Base-by-base conservation (phyloP, 345 rosid species). In the Camelina laxa region DNA sequence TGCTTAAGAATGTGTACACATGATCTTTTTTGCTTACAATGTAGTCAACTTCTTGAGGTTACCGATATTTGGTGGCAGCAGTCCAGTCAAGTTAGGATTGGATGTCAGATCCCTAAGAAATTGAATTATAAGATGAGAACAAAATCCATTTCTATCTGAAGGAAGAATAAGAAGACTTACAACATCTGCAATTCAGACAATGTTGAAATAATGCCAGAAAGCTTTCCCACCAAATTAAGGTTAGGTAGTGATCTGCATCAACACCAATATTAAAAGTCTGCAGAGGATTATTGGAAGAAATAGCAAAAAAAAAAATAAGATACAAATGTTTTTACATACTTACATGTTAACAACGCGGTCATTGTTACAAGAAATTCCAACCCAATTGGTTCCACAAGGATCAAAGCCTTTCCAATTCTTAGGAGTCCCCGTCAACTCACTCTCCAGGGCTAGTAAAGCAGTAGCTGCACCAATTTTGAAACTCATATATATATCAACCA, bases 31-130 rank as follows among this genome's bases (percentile, higher is more conserved):
- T 1, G 12, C 90, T 84, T 86, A 90, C 97, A 92, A 83, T 42
- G 66, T n/a, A n/a, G n/a, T 24, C 33, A 92, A 83, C 77, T 88
- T 78, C 81, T 77, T 69, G 80, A 88, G 77, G 39, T 77, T 50
- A 65, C 90, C 92, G 19, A 90, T 86, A 3, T 73, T 20, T 21
- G 10, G 1, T 48, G 97, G 93, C 55, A 92, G 80, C 58, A 87
- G 1, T 81, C 97, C 97, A 21, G 7, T 65, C 36, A 92, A 72
- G 14, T 57, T 85, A 53, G 54, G 47, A 80, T 90, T 92, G 82
- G 78, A 83, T 13, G 96, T 86, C 69, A 92, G 76, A 83, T 90
- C 97, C 84, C 97, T 92, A 33, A 80, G 9, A 58, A 1, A 57
- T 57, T 57, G 0, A 8, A 57, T 31, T 27, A 78, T 70, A 75